Evolutionary conservation across 2,329 filamentous ascomycete species (phyloP).

Genomic region (Alternaria infectoria): DNA sequence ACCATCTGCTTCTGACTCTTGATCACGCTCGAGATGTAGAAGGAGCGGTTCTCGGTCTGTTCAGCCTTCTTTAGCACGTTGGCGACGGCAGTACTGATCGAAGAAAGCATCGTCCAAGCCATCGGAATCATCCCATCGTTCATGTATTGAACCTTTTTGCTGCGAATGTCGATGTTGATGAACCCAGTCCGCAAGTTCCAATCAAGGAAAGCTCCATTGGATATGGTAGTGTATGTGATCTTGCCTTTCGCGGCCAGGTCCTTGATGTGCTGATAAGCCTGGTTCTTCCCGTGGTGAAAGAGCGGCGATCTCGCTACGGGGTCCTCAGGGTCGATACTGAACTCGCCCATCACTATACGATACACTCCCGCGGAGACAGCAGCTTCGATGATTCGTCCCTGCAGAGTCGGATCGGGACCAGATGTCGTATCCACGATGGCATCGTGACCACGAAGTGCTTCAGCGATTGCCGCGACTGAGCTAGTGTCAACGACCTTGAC

Average conservation of each 20-base stretch:
- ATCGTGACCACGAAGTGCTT: slow-evolving; percentile 48
- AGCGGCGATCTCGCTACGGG: slow-evolving; percentile 9
- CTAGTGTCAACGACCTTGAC: not conserved
- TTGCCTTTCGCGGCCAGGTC: slow-evolving; percentile 3
- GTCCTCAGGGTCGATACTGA: slow-evolving; percentile 11
- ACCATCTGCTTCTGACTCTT: slow-evolving; percentile 17
- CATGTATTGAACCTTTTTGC: slow-evolving; percentile 8
- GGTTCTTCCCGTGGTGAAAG: slow-evolving; percentile 12
- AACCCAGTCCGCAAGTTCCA: slow-evolving; percentile 11
- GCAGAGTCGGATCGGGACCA: slow-evolving; percentile 46
- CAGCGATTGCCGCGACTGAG: not conserved
- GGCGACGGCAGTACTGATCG: slow-evolving; percentile 4
- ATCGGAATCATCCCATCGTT: slow-evolving; percentile 7
- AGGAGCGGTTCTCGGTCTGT: slow-evolving; percentile 12
- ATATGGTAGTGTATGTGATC: slow-evolving; percentile 15
- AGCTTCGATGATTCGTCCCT: slow-evolving; percentile 38
- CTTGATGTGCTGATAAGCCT: slow-evolving; percentile 13
- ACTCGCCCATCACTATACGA: slow-evolving; percentile 16
- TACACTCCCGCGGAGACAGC: slow-evolving; percentile 17
- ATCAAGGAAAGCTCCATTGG: slow-evolving; percentile 16
- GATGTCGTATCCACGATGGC: slow-evolving; percentile 57
- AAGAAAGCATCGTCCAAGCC: slow-evolving; percentile 7
- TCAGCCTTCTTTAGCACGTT: slow-evolving; percentile 6
- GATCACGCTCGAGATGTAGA: slow-evolving; percentile 10
- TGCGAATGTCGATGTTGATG: slow-evolving; percentile 12